Evolutionary conservation across 2,329 filamentous ascomycete genomes (phyloP).

Genomic region (Ceratocystis papillata): DNA sequence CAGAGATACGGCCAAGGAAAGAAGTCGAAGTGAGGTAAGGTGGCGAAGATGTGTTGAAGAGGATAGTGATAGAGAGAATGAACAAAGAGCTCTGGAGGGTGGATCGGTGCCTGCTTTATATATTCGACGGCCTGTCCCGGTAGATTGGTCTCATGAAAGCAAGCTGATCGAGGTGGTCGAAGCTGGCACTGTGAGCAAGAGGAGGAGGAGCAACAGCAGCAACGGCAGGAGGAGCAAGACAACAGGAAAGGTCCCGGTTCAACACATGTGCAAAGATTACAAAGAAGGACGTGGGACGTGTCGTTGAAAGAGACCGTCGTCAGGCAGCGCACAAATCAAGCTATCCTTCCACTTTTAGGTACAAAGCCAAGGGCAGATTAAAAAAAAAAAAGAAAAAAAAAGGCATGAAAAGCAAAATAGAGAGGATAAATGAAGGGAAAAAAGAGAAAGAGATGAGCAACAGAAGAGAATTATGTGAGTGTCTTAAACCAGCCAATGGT

Average conservation of each 20-base stretch:
- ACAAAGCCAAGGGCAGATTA: conserved; percentile 1
- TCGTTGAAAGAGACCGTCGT: conserved; percentile 9
- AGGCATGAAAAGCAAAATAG: neutral
- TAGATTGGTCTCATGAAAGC: conserved; percentile 19
- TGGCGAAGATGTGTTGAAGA: conserved; percentile 6
- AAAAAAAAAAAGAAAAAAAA: neutral
- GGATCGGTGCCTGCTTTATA: conserved; percentile 19
- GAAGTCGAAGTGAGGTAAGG: conserved; percentile 11
- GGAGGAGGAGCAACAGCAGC: neutral
- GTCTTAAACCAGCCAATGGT: neutral
- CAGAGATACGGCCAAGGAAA: neutral
- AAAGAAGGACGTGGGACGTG: conserved; percentile 13
- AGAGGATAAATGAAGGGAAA: conserved; percentile 7
- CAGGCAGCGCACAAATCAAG: neutral
- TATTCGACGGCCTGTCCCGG: conserved; percentile 20
- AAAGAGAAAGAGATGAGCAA: conserved; percentile 1
- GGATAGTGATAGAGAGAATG: neutral
- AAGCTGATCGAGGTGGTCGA: conserved; percentile 1
- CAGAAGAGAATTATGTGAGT: neutral
- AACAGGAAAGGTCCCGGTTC: neutral
- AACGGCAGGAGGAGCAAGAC: neutral
- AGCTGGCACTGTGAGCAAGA: neutral
- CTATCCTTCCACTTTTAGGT: neutral
- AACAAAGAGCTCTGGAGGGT: neutral
- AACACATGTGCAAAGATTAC: conserved; percentile 12